Conservation (phyloP, 192 early-diverging fungal species). For the Backusella australiensis region DNA sequence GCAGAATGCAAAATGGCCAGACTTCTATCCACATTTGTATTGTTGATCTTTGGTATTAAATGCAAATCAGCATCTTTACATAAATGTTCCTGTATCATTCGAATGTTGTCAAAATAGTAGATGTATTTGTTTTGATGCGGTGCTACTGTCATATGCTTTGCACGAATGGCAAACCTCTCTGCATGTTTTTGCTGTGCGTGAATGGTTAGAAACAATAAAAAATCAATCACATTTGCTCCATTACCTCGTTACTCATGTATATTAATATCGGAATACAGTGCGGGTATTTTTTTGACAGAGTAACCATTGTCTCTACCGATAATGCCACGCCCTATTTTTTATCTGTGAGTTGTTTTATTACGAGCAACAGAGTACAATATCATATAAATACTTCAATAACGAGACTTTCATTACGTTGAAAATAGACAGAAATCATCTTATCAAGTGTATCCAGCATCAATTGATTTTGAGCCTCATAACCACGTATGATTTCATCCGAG, state of each 20-base stretch:
- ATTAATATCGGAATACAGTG: slow-evolving; percentile 29
- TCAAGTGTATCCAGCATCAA: slow-evolving; percentile 20
- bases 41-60: slow-evolving; percentile 31
- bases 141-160: slow-evolving; percentile 31
- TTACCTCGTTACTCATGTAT: slow-evolving; percentile 28
- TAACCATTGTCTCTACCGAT: slow-evolving; percentile 20
- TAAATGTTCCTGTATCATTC: slow-evolving; percentile 25
- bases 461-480: slow-evolving; percentile 24
- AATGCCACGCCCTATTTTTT: slow-evolving; percentile 20
- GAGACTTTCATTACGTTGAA: slow-evolving; percentile 17
- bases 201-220: background rate
- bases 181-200: slow-evolving; percentile 18
- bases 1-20: slow-evolving; percentile 26
- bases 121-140: slow-evolving; percentile 29
- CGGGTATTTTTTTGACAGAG: slow-evolving; percentile 6
- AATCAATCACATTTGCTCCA: background rate
- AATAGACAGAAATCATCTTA: slow-evolving; percentile 14
- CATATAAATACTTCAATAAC: slow-evolving; percentile 22
- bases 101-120: slow-evolving; percentile 29
- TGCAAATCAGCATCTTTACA: slow-evolving; percentile 16
- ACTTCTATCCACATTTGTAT: slow-evolving; percentile 29
- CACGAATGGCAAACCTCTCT: slow-evolving; percentile 29
- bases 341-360: background rate
- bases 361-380: background rate
- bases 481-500: background rate